Conservation (phyloP, 441 rosid species). For the Capsella rubella region DNA sequence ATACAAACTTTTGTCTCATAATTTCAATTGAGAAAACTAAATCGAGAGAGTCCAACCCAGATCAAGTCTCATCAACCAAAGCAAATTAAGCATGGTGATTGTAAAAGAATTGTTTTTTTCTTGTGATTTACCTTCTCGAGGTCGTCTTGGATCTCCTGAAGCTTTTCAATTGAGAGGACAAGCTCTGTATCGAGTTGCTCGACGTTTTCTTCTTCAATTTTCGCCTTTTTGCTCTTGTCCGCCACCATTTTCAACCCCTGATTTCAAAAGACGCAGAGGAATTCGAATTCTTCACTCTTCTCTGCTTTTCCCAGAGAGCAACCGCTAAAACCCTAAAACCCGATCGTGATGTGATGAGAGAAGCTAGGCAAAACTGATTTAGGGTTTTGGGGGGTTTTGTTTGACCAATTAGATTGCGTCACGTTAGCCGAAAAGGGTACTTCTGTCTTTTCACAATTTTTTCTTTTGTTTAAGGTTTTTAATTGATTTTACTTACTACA, state of each 20-base stretch:
- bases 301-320: slow-evolving; percentile 16
- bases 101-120: neutral
- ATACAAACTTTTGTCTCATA: neutral
- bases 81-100: neutral
- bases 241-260: slow-evolving; percentile 62
- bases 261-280: slow-evolving; percentile 28
- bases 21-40: neutral
- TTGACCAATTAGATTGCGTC: slow-evolving; percentile 30
- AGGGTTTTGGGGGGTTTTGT: slow-evolving; percentile 38
- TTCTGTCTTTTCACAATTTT: neutral
- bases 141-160: slow-evolving; percentile 96
- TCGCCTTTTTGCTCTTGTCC: slow-evolving; percentile 85
- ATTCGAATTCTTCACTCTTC: neutral
- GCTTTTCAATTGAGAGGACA: slow-evolving; percentile 85
- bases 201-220: slow-evolving; percentile 69
- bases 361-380: slow-evolving; percentile 9
- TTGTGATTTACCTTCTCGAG: slow-evolving; percentile 74
- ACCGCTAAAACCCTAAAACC: slow-evolving; percentile 44
- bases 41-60: neutral
- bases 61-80: slow-evolving; percentile 12
- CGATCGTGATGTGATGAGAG: slow-evolving; percentile 18
- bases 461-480: neutral
- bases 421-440: neutral
- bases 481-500: neutral
- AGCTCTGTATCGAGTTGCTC: slow-evolving; percentile 78